Evolutionary conservation across 2,329 filamentous ascomycete species (phyloP).

Genomic region (Metarhizium humberi): DNA sequence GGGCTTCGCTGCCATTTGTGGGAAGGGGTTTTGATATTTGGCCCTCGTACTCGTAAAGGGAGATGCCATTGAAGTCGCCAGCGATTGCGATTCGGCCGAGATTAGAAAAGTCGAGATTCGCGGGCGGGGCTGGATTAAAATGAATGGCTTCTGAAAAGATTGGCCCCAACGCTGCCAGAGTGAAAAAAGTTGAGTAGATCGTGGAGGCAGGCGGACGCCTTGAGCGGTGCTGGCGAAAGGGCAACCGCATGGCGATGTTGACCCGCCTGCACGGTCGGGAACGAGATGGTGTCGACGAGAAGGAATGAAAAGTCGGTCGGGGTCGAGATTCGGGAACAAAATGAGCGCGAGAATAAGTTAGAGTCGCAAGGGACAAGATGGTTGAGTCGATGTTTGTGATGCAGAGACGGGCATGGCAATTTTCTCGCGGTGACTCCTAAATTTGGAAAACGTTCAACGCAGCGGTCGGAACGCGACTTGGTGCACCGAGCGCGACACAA

Average conservation of each 20-base stretch:
- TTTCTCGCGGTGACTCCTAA: not conserved
- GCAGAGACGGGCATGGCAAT: constrained; percentile 5
- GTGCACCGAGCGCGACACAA: not conserved
- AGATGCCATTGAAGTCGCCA: constrained; percentile 86
- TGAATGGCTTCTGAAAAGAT: constrained; percentile 40
- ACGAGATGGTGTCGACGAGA: not conserved
- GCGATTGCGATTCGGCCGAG: constrained; percentile 78
- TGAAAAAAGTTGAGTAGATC: constrained; percentile 23
- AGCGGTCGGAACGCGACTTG: not conserved
- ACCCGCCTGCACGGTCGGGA: constrained; percentile 8
- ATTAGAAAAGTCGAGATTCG: constrained; percentile 68
- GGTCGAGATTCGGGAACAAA: not conserved
- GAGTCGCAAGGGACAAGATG: not conserved
- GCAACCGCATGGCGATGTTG: constrained; percentile 37
- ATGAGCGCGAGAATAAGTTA: not conserved
- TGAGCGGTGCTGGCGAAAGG: constrained; percentile 31
- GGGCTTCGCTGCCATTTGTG: constrained; percentile 70
- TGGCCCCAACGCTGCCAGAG: constrained; percentile 30
- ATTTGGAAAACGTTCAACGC: not conserved
- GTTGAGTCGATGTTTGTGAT: not conserved
- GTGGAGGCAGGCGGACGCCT: constrained; percentile 24
- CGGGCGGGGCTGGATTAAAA: constrained; percentile 53
- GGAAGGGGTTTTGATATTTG: constrained; percentile 61
- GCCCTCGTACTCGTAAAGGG: constrained; percentile 75
- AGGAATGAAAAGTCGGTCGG: not conserved